Evolutionary conservation across 441 rosid species (phyloP).

Genomic region (Corymbia calophylla): DNA sequence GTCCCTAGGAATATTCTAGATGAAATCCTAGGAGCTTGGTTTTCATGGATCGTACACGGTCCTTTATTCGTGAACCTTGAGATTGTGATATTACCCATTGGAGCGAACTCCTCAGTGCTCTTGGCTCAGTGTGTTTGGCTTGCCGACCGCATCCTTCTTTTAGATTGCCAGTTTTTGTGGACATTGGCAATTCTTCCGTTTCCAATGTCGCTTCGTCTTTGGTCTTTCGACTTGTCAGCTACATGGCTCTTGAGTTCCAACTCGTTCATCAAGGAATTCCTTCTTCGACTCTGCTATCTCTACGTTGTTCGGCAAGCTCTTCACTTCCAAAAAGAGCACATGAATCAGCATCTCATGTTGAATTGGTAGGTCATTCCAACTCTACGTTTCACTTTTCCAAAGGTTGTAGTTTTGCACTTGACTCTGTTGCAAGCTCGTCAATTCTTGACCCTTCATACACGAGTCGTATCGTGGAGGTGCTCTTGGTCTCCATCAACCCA

Average conservation of each 20-base stretch:
- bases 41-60: rapidly evolving
- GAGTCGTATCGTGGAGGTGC: rapidly evolving
- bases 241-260: neutral
- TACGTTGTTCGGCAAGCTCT: neutral
- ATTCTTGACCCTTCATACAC: neutral
- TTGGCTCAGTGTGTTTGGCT: neutral
- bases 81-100: too few relatives aligned
- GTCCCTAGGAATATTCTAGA: too few relatives aligned
- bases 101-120: rapidly evolving
- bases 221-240: rapidly evolving
- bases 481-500: neutral
- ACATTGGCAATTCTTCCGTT: rapidly evolving
- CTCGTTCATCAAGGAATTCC: neutral
- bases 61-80: too few relatives aligned
- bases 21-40: too few relatives aligned
- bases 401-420: neutral
- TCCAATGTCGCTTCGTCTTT: rapidly evolving
- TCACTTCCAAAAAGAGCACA: neutral
- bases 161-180: neutral
- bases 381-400: neutral
- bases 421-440: neutral
- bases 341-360: neutral
- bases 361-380: neutral
- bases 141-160: neutral
- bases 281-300: neutral